phyloP scores from a whole-genome alignment of 2,329 filamentous ascomycete species.

The Hypoxylon sp. region DNA sequence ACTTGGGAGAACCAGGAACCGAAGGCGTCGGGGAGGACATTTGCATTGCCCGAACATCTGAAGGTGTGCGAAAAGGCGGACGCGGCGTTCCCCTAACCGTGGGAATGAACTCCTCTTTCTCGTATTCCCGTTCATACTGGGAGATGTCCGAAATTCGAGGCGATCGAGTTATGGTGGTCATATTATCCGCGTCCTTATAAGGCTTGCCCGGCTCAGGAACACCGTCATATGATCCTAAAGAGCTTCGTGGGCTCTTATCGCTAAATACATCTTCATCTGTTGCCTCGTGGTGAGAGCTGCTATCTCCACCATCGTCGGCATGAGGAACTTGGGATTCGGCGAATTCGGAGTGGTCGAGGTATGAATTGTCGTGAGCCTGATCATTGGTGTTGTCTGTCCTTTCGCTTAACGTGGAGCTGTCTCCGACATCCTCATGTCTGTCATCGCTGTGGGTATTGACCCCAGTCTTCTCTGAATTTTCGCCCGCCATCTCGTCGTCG shows the following conservation, averaged over 20 bases:
- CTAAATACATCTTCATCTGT: slow-evolving; percentile 72
- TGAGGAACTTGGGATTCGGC: slow-evolving; percentile 41
- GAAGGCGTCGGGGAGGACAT: slow-evolving; percentile 77
- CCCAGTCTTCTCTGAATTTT: slow-evolving; percentile 61
- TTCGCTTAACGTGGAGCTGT: slow-evolving; percentile 54
- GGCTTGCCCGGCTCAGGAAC: slow-evolving; percentile 53
- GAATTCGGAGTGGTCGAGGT: slow-evolving; percentile 48
- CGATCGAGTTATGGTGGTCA: slow-evolving; percentile 56
- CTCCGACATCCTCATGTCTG: slow-evolving; percentile 26
- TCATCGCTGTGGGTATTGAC: slow-evolving; percentile 55
- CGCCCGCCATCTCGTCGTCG: slow-evolving; percentile 22
- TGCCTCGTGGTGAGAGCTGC: slow-evolving; percentile 66
- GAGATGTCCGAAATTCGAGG: slow-evolving; percentile 67
- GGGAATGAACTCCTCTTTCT: slow-evolving; percentile 64
- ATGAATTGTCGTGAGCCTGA: slow-evolving; percentile 50
- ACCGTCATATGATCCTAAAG: slow-evolving; percentile 65
- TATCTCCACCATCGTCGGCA: slow-evolving; percentile 58
- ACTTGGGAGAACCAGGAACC: slow-evolving; percentile 66
- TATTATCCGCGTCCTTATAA: slow-evolving; percentile 51
- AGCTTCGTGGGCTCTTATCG: slow-evolving; percentile 70
- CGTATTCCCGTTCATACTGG: slow-evolving; percentile 61
- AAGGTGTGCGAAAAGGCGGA: slow-evolving; percentile 77
- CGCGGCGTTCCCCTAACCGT: slow-evolving; percentile 72
- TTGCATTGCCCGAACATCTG: slow-evolving; percentile 78
- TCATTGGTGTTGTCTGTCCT: slow-evolving; percentile 52